Conservation (phyloP, 257 asterid genomes). For the Scutellaria galericulata region DNA sequence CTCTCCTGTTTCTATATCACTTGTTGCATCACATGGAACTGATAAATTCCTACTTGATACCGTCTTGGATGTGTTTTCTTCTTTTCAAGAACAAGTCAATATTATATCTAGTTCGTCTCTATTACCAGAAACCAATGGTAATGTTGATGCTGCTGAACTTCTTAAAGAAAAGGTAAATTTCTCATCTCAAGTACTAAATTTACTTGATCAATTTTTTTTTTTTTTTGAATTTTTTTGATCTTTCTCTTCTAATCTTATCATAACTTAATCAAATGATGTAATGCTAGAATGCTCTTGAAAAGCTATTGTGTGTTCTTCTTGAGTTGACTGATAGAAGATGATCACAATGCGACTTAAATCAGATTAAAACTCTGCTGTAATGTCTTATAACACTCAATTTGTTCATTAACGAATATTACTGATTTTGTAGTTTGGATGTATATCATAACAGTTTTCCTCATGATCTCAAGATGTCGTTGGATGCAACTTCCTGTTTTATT, state of each 20-base stretch:
- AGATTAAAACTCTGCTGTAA: neutral
- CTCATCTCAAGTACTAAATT: neutral
- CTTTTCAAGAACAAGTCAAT: constrained; percentile 72
- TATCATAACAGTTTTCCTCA: too few relatives aligned
- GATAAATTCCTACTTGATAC: constrained; percentile 95
- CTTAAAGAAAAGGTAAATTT: constrained; percentile 78
- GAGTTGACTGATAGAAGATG: constrained; percentile 4
- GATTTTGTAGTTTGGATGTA: too few relatives aligned
- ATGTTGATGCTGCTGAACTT: constrained; percentile 78
- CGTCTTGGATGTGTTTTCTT: constrained; percentile 71
- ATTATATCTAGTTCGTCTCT: constrained; percentile 53
- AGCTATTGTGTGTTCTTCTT: neutral
- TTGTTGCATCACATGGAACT: constrained; percentile 76
- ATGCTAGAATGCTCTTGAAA: neutral
- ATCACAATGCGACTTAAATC: neutral
- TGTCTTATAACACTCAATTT: neutral
- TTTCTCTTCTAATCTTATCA: neutral
- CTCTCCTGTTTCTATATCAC: constrained; percentile 68
- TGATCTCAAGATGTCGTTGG: too few relatives aligned
- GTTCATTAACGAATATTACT: neutral
- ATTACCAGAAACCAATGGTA: constrained; percentile 55
- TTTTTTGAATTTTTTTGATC: too few relatives aligned
- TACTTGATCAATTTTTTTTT: too few relatives aligned
- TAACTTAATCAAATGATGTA: neutral
- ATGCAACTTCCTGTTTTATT: too few relatives aligned